Conservation (phyloP, 2,329 filamentous ascomycete species). For the Penicillium sp. region DNA sequence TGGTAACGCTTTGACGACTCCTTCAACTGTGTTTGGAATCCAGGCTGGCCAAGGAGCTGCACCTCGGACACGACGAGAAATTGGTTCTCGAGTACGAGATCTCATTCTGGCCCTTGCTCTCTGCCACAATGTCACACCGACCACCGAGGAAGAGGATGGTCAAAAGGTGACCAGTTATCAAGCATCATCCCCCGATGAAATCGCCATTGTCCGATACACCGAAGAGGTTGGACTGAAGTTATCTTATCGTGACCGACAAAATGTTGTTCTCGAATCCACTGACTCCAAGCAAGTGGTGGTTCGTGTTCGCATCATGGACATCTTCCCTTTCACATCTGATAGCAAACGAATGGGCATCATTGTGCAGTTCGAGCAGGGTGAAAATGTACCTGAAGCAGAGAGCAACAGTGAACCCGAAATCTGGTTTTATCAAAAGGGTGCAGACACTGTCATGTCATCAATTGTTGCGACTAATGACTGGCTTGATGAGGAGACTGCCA, state of each 20-base stretch:
- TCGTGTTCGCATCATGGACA: constrained; percentile 82
- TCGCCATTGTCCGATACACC: constrained; percentile 95
- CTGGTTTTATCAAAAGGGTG: constrained; percentile 98
- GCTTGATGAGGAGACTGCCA: constrained; percentile 98
- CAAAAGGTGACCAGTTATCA: constrained; percentile 81
- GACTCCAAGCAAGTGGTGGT: constrained; percentile 74
- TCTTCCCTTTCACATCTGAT: constrained; percentile 97
- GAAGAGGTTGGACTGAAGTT: constrained; percentile 87
- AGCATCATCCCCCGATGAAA: constrained; percentile 95
- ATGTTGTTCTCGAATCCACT: constrained; percentile 77
- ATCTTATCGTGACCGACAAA: constrained; percentile 80
- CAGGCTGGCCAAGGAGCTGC: constrained; percentile 59
- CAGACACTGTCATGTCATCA: constrained; percentile 95
- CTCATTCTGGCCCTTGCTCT: constrained; percentile 88
- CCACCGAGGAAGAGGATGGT: constrained; percentile 79
- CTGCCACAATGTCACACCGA: constrained; percentile 97
- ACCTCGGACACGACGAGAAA: constrained; percentile 86
- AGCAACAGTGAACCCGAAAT: constrained; percentile 69
- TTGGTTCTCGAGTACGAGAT: constrained; percentile 88
- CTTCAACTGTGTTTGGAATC: constrained; percentile 69
- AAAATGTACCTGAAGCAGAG: constrained; percentile 50
- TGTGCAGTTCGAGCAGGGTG: constrained; percentile 73
- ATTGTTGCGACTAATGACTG: constrained; percentile 97
- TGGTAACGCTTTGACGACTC: constrained; percentile 63
- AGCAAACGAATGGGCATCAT: constrained; percentile 98